phyloP scores from a whole-genome alignment of 768 basidiomycete species.

The Phaffia australis region DNA sequence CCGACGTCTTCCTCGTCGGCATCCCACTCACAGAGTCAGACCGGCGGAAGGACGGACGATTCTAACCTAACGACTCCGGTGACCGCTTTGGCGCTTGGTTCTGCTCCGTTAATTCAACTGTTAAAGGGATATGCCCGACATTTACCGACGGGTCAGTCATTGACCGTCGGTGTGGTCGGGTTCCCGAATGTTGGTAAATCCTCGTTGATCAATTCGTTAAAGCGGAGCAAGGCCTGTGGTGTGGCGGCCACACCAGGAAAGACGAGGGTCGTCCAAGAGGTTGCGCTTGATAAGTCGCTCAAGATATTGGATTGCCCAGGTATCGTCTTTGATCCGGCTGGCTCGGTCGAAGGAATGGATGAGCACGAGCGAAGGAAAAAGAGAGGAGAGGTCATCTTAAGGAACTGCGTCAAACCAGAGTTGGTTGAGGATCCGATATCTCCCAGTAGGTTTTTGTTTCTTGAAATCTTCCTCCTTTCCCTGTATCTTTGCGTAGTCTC shows the following conservation, averaged over 20 bases:
- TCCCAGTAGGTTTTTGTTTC: constrained; percentile 53
- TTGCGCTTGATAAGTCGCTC: constrained; percentile 85
- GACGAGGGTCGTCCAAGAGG: constrained; percentile 79
- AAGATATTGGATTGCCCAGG: constrained; percentile 91
- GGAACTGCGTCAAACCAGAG: constrained; percentile 84
- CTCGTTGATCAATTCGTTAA: constrained; percentile 82
- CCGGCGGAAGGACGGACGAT: constrained; percentile 5
- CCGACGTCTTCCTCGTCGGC: constrained; percentile 28
- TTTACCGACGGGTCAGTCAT: constrained; percentile 35
- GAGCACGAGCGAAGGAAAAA: constrained; percentile 31
- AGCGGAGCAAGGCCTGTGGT: constrained; percentile 55
- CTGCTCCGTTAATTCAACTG: constrained; percentile 56
- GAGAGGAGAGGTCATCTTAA: constrained; percentile 52
- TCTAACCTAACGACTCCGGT: constrained; percentile 26
- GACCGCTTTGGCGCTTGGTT: constrained; percentile 37
- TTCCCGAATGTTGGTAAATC: constrained; percentile 98
- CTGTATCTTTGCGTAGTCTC: background rate
- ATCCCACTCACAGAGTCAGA: constrained; percentile 15
- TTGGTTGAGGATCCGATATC: constrained; percentile 80
- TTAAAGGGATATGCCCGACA: constrained; percentile 49
- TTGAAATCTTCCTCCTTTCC: background rate
- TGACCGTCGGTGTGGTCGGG: constrained; percentile 80
- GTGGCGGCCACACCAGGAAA: constrained; percentile 92
- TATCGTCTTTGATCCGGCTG: constrained; percentile 70
- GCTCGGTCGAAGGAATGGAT: constrained; percentile 46